These are phyloP conservation scores for Skeletonema tropicum DNA, from an alignment of 108 stramenopile genomes.

Conservation along the genomic window DNA sequence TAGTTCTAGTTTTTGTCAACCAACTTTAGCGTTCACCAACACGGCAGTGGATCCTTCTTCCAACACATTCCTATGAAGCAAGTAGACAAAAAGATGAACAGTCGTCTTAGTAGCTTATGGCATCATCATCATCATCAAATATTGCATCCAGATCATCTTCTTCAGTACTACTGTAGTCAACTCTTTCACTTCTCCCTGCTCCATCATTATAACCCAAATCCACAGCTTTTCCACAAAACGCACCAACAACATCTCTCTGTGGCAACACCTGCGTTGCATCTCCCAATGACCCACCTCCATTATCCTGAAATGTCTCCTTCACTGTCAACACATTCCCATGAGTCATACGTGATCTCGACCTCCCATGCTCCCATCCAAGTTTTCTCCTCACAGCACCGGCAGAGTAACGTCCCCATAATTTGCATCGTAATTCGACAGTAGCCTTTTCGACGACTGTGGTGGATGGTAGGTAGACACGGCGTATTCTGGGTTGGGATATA, in stretches of 20 bases:
- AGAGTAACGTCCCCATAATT: conserved; percentile 44
- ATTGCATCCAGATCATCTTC: neutral
- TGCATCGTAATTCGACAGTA: conserved; percentile 42
- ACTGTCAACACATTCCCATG: conserved; percentile 42
- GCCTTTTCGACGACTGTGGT: conserved; percentile 31
- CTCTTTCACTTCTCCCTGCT: neutral
- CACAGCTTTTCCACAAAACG: conserved; percentile 29
- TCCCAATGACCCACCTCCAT: neutral
- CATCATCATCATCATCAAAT: too few species aligned
- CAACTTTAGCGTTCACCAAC: too few species aligned
- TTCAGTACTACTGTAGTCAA: neutral
- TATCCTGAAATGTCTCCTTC: conserved; percentile 20
- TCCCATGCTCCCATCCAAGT: conserved; percentile 37
- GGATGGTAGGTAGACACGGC: conserved; percentile 8
- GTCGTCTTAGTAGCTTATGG: too few species aligned
- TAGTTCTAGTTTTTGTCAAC: too few species aligned
- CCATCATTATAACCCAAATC: conserved; percentile 6
- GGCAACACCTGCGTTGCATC: neutral
- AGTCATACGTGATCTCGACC: conserved; percentile 35
- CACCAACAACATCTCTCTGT: conserved; percentile 35
- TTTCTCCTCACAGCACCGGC: conserved; percentile 33
- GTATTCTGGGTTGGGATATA: conserved; percentile 59
- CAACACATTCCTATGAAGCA: too few species aligned
- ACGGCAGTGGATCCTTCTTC: too few species aligned
- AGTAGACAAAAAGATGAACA: too few species aligned